These are phyloP conservation scores for Lycium barbarum DNA, from an alignment of 257 asterid genomes.

Conservation along the genomic window DNA sequence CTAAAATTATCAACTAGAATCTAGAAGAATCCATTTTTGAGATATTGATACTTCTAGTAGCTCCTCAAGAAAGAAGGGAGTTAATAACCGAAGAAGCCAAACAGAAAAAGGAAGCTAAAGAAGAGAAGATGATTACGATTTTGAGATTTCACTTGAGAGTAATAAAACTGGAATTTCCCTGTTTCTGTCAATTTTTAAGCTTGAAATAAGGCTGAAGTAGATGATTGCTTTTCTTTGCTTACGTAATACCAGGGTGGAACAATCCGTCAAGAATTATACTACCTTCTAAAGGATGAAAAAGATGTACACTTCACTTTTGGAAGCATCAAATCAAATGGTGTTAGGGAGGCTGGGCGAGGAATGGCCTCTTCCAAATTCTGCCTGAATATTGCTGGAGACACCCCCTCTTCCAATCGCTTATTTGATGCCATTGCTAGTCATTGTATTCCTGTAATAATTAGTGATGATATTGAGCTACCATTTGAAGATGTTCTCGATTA, in stretches of 20 bases:
- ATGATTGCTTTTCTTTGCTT: not conserved
- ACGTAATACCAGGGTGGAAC: conserved; percentile 63
- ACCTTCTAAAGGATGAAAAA: conserved; percentile 68
- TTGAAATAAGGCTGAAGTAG: not conserved
- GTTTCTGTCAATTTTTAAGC: not conserved
- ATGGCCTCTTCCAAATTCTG: conserved; percentile 83
- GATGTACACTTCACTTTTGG: conserved; percentile 72
- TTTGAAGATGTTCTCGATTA: conserved; percentile 77
- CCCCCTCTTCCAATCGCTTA: conserved; percentile 87
- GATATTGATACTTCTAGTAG: not conserved
- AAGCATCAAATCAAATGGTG: conserved; percentile 56
- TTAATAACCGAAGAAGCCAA: not conserved
- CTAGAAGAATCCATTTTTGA: not conserved
- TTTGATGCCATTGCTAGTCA: conserved; percentile 84
- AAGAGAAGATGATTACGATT: not conserved
- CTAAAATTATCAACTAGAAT: not conserved
- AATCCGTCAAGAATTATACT: conserved; percentile 69
- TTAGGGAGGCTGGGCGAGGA: conserved; percentile 61
- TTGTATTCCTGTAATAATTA: conserved; percentile 85
- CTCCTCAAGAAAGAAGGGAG: not conserved
- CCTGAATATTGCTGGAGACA: conserved; percentile 83
- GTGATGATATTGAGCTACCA: conserved; percentile 86
- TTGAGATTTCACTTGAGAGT: not conserved
- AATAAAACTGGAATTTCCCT: not conserved
- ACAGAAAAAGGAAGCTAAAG: not conserved